Conservation (phyloP, 345 rosid species). For the Noccaea bulbosa region DNA sequence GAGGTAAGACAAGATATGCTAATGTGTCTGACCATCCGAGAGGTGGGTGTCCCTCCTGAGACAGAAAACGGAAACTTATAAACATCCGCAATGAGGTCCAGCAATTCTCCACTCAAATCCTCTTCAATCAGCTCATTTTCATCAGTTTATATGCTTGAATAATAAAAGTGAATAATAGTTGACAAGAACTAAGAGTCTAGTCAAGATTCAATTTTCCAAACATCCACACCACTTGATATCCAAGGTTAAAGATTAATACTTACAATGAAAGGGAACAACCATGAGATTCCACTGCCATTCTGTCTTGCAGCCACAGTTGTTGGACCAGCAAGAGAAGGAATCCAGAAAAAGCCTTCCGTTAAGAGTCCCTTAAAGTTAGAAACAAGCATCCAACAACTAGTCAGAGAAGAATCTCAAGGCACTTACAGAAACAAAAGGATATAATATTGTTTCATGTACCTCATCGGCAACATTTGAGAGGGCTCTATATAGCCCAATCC, state of each 20-base stretch:
- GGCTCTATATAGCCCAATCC: slow-evolving; percentile 98
- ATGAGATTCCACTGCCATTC: slow-evolving; percentile 82
- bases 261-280: slow-evolving; percentile 94
- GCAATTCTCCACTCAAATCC: not conserved
- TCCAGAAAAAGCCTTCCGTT: slow-evolving; percentile 98
- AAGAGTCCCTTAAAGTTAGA: slow-evolving; percentile 75
- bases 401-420: not conserved
- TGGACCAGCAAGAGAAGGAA: slow-evolving; percentile 96
- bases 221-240: not conserved
- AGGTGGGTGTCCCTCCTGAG: slow-evolving; percentile 96
- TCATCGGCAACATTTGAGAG: slow-evolving; percentile 96
- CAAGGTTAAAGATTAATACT: slow-evolving; percentile 40
- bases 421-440: slow-evolving; percentile 1
- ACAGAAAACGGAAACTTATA: slow-evolving; percentile 10
- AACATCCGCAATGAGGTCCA: slow-evolving; percentile 13
- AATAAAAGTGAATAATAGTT: not conserved
- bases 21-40: slow-evolving; percentile 93
- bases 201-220: not conserved
- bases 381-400: slow-evolving; percentile 29
- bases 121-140: not conserved
- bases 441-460: slow-evolving; percentile 44
- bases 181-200: slow-evolving; percentile 5
- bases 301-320: slow-evolving; percentile 87
- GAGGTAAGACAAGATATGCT: slow-evolving; percentile 92
- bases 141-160: slow-evolving; percentile 13